Evolutionary conservation across 192 early-diverging fungal species (phyloP), one percentile per base, ranked within the genome.

Genomic region (Linnemannia elongata): DNA sequence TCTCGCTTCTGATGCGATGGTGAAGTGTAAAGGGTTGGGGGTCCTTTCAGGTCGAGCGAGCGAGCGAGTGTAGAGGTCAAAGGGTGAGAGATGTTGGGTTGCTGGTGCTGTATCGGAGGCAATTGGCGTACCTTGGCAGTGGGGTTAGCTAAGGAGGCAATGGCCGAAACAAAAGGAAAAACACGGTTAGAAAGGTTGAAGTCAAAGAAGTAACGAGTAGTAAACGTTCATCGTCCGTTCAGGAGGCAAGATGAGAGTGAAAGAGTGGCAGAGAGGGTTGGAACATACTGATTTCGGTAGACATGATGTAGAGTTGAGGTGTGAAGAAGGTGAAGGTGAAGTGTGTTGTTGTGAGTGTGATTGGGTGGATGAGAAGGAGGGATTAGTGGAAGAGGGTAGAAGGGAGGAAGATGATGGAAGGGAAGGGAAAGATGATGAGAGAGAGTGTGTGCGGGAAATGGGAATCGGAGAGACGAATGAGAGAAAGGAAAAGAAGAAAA

Each of bases 231-330:
- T 76, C 47, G 49, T 69, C 49, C 17, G 49, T 47, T 22, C 20
- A 35, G n/a, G 63, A 20, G 33, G 63, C 52, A 36, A 42, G 76
- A 78, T 57, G 54, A 42, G 41, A 42, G 54, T 38, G 78, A 60
- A 27, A 27, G 49, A 0, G 78, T 33, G 36, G 24, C 47, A 27
- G 49, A 39, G 70, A 55, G 3, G 24, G 49, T 4, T 18, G 10
- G 75, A 76, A 45, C 82, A 24, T 84, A 84, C 82, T 73, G 44
- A 79, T 68, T 69, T 84, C 77, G 38, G 80, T 57, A 38, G 82
- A 72, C 82, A 84, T 84, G 41, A 66, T 79, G 63, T 63, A 12
- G 41, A 52, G 30, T n/a, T 6, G n/a, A 54, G 73, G n/a, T 10
- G n/a, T 24, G 20, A 30, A 47, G 9, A 17, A 45, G 52, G 44